Evolutionary conservation across 139 green algal genomes (phyloP).

Genomic region (Ettlia oleoabundans): DNA sequence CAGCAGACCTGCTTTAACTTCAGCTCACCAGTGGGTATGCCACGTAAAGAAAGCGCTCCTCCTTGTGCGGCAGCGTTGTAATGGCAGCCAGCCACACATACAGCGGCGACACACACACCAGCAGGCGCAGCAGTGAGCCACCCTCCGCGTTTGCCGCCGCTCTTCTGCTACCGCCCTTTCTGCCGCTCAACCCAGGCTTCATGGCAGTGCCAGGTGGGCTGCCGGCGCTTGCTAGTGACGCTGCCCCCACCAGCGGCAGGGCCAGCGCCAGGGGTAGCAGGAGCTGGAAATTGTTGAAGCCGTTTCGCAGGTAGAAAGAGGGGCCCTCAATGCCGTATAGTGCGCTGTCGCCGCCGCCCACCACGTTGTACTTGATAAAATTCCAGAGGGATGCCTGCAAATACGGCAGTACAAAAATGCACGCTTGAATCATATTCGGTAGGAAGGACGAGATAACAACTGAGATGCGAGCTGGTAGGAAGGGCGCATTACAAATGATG

Average conservation of each 20-base stretch:
- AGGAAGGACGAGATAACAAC: no score
- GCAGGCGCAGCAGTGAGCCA: conserved; percentile 1
- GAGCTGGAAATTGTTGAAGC: conserved; percentile 60
- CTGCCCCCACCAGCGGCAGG: conserved; percentile 33
- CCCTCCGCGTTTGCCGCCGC: background rate
- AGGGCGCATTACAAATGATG: no score
- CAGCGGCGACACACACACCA: conserved; percentile 45
- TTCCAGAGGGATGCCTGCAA: conserved; percentile 75
- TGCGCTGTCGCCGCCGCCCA: conserved; percentile 68
- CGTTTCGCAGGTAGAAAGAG: conserved; percentile 83
- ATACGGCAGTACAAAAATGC: background rate
- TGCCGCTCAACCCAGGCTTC: background rate
- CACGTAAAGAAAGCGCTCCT: conserved; percentile 85
- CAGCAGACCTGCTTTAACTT: background rate
- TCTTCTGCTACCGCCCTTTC: background rate
- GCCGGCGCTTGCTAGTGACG: background rate
- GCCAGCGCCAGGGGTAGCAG: conserved; percentile 59
- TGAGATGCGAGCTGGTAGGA: no score
- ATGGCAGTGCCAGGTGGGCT: no score
- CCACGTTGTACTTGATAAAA: conserved; percentile 80
- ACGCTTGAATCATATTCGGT: no score
- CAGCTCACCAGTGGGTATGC: conserved; percentile 69
- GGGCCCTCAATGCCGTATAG: conserved; percentile 80
- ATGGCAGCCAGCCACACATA: conserved; percentile 80
- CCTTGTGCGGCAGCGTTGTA: conserved; percentile 81